Evolutionary conservation across 352 stramenopile species (phyloP).

Genomic region (Plasmopara muralis): DNA sequence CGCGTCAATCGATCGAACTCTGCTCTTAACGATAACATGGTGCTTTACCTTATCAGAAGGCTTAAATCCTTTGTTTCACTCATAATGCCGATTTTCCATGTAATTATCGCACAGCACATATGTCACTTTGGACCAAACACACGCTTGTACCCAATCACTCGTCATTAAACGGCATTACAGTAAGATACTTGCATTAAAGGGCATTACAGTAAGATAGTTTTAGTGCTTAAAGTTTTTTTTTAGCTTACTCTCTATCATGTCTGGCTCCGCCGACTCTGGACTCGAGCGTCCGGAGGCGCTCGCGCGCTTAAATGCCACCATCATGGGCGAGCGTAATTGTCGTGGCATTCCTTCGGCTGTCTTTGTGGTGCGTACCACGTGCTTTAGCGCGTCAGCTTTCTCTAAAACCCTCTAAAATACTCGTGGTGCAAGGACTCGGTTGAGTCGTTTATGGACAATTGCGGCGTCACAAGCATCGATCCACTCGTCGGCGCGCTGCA

Average conservation of each 20-base stretch:
- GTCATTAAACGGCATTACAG: no score
- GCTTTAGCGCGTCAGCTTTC: background rate
- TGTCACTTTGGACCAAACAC: no score
- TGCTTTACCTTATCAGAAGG: no score
- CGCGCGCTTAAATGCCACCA: conserved; percentile 55
- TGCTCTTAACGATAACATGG: no score
- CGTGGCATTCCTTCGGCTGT: conserved; percentile 72
- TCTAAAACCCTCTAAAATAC: background rate
- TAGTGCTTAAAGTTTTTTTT: no score
- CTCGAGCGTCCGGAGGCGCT: conserved; percentile 68
- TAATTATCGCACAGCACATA: no score
- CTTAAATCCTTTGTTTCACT: no score
- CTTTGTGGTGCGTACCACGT: conserved; percentile 54
- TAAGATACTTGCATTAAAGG: no score
- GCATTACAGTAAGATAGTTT: background rate
- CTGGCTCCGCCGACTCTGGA: conserved; percentile 25
- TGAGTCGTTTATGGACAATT: conserved; percentile 56
- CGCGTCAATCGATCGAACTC: no score
- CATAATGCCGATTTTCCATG: no score
- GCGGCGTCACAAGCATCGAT: conserved; percentile 57
- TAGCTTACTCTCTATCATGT: conserved; percentile 23
- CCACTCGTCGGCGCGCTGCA: conserved; percentile 73
- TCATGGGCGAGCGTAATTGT: conserved; percentile 75
- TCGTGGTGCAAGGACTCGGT: conserved; percentile 35
- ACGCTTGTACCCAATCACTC: no score